Base-by-base conservation (phyloP, 129 eudicot species). In the Dittrichia graveolens region DNA sequence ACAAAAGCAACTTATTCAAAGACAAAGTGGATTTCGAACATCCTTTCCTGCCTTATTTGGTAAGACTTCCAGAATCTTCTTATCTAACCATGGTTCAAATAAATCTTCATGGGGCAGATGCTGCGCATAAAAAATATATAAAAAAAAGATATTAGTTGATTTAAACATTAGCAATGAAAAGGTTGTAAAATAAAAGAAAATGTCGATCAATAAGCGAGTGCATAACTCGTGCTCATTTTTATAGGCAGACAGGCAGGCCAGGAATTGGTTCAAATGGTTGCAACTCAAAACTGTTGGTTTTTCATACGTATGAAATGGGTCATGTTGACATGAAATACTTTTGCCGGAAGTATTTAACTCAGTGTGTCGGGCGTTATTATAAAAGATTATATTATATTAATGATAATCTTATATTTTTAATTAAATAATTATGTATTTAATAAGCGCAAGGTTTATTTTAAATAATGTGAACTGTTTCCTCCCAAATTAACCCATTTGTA, bases 61-160 rank as follows among this genome's bases (percentile, higher is more conserved):
- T 8, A 34, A 9, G 31, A 79, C 69, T 6, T 50, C 41, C 64
- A 70, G 67, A 67, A 68, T 47, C n/a, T 41, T 18, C 5, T 60
- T 13, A 47, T 72, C 62, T 10, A 3, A 11, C 85, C 85, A 82
- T 24, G 85, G 85, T 38, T 2, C 46, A 54, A 79, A 70, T 45
- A 38, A 8, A 6, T 70, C 62, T 41, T 64, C 75, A 9, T 70
- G n/a, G 61, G 83, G 76, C 39, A 48, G 0, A 40, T 79, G 70
- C 79, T 80, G 81, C 67, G 34, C 43, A 63, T 44, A 7, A 42
- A 15, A 48, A 18, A 11, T 37, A 58, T 24, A 12, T 3, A 75
- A n/a, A n/a, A 10, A 24, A 24, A 24, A 24, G 31, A 24, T 24
- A 24, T 24, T 24, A 24, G 31, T 24, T 24, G 31, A 24, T 24